Evolutionary conservation across 139 green algal species (phyloP), one percentile per base, ranked within the genome.

Genomic region (Chlamydomonas incerta): DNA sequence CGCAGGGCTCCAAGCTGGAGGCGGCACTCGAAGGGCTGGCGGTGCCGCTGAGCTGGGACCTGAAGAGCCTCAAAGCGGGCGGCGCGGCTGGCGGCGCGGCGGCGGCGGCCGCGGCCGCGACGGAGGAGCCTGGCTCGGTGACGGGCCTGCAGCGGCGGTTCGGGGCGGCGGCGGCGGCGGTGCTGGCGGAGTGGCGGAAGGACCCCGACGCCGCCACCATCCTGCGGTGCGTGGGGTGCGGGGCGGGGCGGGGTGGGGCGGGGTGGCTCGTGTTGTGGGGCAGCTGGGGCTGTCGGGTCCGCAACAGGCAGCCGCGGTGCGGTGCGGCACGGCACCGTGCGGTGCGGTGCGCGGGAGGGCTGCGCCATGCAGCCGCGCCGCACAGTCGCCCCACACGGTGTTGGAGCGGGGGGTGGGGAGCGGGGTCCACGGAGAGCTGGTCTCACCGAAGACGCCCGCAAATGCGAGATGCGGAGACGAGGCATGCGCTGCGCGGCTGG

Each of bases 161-260:
- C 46, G 66, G 79, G 24, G 66, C 23, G 18, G 41, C n/a, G 23
- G 79, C 79, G 29, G 79, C 65, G 6, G 79, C 47, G 24, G 79
- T 85, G 47, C 63, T 85, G 79, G 47, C n/a, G 47, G 79, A 75
- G 65, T 85, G 79, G 79, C 79, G 79, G 11, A n/a, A 33, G n/a
- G 79, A 68, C 46, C 31, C 47, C 10, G 79, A 75, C 26, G 37
- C 33, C 13, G 15, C 41, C 28, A 63, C 76, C 62, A 62, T 73
- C 26, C 28, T 83, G 0, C 31, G 76, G 76, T 72, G 41, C 4
- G 46, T 15, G 74, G n/a, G n/a, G n/a, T n/a, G n/a, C n/a, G n/a
- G n/a, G n/a, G n/a, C n/a, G n/a, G 15, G 26, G 3, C 5, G 1
- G 14, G 18, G 35, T 29, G 31, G n/a, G 65, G 15, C 1, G 5